phyloP scores from a whole-genome alignment of 2,329 filamentous ascomycete genomes.

The Akanthomyces uredinophilus region DNA sequence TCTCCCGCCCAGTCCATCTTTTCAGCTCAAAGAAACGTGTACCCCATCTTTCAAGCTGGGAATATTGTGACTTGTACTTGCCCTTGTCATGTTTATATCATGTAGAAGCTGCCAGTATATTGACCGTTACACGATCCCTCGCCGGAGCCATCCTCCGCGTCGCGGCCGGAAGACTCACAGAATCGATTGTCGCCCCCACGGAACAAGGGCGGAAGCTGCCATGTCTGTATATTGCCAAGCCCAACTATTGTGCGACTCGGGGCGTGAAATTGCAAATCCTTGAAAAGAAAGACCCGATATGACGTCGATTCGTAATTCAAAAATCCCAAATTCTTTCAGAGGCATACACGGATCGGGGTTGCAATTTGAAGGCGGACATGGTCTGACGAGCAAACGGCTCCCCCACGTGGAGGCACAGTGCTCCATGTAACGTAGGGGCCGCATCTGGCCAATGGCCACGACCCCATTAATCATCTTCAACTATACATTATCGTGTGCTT shows the following conservation, averaged over 20 bases:
- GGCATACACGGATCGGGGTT: neutral
- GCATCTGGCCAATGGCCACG: conserved; percentile 4
- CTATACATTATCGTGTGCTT: neutral
- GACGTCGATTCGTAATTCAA: neutral
- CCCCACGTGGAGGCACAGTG: neutral
- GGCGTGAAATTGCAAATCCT: neutral
- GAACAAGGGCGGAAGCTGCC: neutral
- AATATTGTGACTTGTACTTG: too few species aligned
- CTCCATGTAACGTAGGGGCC: conserved; percentile 7
- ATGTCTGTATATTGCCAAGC: neutral
- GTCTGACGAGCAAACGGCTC: neutral
- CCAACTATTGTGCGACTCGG: neutral
- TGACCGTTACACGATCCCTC: too few species aligned
- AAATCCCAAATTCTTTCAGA: neutral
- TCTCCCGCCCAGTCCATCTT: too few species aligned
- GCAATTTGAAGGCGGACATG: neutral
- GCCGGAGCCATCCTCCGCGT: neutral
- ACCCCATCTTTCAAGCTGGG: too few species aligned
- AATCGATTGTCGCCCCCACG: neutral
- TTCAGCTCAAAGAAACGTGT: too few species aligned
- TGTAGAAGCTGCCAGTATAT: too few species aligned
- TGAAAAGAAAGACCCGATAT: neutral
- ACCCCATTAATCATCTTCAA: conserved; percentile 10
- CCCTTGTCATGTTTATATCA: too few species aligned
- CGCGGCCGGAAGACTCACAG: neutral